Conservation (phyloP, 805 yeast genomes). For the Suhomyces canberraensis region DNA sequence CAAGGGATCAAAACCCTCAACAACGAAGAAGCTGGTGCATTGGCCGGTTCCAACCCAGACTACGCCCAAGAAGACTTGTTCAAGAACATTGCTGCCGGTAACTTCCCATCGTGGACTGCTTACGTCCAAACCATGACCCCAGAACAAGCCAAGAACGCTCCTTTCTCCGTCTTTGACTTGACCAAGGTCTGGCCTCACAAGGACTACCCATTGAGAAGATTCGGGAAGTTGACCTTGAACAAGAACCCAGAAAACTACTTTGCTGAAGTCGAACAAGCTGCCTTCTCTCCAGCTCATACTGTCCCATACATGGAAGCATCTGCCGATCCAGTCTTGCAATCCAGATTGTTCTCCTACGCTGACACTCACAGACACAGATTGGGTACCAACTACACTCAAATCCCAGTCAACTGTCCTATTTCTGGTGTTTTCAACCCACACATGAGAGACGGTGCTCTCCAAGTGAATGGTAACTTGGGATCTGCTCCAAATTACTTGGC, state of each 20-base stretch:
- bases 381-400: slow-evolving; percentile 64
- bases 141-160: slow-evolving; percentile 69
- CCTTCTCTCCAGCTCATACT: slow-evolving; percentile 70
- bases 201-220: slow-evolving; percentile 51
- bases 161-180: slow-evolving; percentile 83
- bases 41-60: slow-evolving; percentile 80
- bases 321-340: slow-evolving; percentile 75
- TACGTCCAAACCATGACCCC: slow-evolving; percentile 85
- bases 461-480: slow-evolving; percentile 62
- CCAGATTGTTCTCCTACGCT: slow-evolving; percentile 70
- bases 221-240: slow-evolving; percentile 54
- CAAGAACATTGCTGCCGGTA: slow-evolving; percentile 73
- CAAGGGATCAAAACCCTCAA: slow-evolving; percentile 55
- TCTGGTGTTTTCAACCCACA: slow-evolving; percentile 56
- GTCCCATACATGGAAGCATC: slow-evolving; percentile 75
- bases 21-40: slow-evolving; percentile 64
- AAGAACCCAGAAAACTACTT: slow-evolving; percentile 53
- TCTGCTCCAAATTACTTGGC: slow-evolving; percentile 71
- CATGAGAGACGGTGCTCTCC: slow-evolving; percentile 80
- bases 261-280: slow-evolving; percentile 47
- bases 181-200: slow-evolving; percentile 70
- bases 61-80: slow-evolving; percentile 77
- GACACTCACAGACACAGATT: slow-evolving; percentile 78
- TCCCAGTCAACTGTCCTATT: slow-evolving; percentile 74
- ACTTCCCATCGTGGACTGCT: slow-evolving; percentile 79